Base-by-base conservation (phyloP, 352 stramenopile genomes). In the Hyaloperonospora arabidopsidis region DNA sequence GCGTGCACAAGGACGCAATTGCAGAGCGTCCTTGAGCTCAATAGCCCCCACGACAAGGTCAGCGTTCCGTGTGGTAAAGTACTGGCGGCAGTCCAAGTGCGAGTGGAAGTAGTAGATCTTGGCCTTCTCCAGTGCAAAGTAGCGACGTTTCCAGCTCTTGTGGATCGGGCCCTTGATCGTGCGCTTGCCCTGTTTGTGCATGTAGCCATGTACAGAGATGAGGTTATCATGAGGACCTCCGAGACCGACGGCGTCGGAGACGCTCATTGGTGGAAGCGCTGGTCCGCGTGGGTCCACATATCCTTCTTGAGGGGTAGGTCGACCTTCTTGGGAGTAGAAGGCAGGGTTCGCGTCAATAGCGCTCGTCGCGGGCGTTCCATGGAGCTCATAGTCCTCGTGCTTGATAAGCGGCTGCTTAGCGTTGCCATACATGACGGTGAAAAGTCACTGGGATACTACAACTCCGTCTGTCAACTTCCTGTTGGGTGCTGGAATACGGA, bases 31-130 rank as follows among this genome's bases (percentile, higher is more conserved):
- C 64, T 91, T 91, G 13, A 93, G 67, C 54, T 93, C 84, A 13
- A 93, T 56, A 0, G 84, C 84, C 10, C 84, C 84, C 14, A 93
- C 77, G 0, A 93, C 84, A 5, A 93, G 48, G 39, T 93, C 84
- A 0, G 79, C 56, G 48, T 91, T 93, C 11, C 84, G 80, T 34
- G 80, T 91, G 46, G 77, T 89, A 44, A 93, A 93, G 65, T 91
- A 93, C 64, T 90, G 80, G 5, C 84, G 80, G 57, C 84, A 93
- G 51, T 93, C 84, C 13, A 89, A 46, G 46, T 93, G 80, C 48
- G 69, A 87, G 60, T 91, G 81, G 67, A 93, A 93, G 64, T 93
- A 93, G 69, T 85, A 93, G 60, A 93, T 89, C 72, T 91, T 91
- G 65, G 80, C 76, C 58, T 86, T 89, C 56, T 93, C 84, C 0